Evolutionary conservation across 169 alveolate species (phyloP).

Genomic region (Cryptosporidium sp.): DNA sequence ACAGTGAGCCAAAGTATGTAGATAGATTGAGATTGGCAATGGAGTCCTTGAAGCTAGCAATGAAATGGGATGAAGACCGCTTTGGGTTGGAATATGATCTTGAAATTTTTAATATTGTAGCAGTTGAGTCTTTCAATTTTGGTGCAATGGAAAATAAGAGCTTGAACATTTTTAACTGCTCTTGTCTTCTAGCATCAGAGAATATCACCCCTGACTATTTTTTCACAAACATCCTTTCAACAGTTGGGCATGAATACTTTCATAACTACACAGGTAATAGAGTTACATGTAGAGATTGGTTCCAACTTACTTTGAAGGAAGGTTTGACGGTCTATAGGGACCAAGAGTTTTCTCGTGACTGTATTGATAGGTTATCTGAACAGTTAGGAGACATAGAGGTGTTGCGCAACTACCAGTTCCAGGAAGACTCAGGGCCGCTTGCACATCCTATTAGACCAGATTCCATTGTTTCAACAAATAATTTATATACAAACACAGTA

Average conservation of each 20-base stretch:
- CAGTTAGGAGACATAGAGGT: constrained; percentile 88
- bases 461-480: constrained; percentile 90
- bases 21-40: constrained; percentile 88
- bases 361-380: constrained; percentile 84
- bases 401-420: constrained; percentile 86
- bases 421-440: constrained; percentile 93
- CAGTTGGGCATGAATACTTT: constrained; percentile 92
- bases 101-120: constrained; percentile 89
- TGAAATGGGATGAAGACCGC: constrained; percentile 93
- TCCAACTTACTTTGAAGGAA: constrained; percentile 93
- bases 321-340: constrained; percentile 95
- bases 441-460: constrained; percentile 95
- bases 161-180: constrained; percentile 90
- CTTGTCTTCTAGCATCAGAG: constrained; percentile 89
- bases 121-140: constrained; percentile 90
- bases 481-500: constrained; percentile 93
- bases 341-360: constrained; percentile 86
- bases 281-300: constrained; percentile 94
- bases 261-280: constrained; percentile 95
- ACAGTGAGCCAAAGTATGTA: constrained; percentile 86
- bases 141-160: constrained; percentile 96
- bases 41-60: constrained; percentile 88
- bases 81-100: constrained; percentile 92
- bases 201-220: constrained; percentile 89
- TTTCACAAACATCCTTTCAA: constrained; percentile 87